A percentile compares a stretch with the other conserved stretches of the same genome.
Evolutionary conservation across 768 basidiomycete genomes (phyloP).

Genomic region (Favolaschia claudopus): DNA sequence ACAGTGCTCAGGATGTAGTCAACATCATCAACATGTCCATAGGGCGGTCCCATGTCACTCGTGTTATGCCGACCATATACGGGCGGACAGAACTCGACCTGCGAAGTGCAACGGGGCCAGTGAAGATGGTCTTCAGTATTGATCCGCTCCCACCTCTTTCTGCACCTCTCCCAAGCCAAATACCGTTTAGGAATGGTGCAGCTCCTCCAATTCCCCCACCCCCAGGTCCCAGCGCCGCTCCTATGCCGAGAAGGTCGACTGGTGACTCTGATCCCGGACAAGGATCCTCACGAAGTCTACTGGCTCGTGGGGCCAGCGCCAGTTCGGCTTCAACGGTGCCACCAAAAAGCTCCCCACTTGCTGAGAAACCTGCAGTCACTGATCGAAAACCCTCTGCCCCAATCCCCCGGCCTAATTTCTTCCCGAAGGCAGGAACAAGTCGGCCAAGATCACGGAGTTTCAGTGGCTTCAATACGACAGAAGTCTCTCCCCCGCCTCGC

Average conservation of each 20-base stretch:
- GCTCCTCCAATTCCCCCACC: conserved; percentile 21
- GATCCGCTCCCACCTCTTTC: conserved; percentile 46
- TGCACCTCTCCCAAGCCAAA: conserved; percentile 19
- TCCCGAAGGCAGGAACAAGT: conserved; percentile 57
- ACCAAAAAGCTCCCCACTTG: conserved; percentile 20
- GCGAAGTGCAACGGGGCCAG: conserved; percentile 48
- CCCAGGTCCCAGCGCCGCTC: not conserved
- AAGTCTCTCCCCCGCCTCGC: conserved; percentile 39
- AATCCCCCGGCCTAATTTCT: conserved; percentile 70
- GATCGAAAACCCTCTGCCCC: conserved; percentile 25
- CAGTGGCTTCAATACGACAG: conserved; percentile 66
- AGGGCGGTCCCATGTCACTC: conserved; percentile 22
- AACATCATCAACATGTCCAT: conserved; percentile 25
- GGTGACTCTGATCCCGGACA: conserved; percentile 1
- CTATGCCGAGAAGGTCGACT: conserved; percentile 3
- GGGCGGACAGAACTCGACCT: conserved; percentile 53
- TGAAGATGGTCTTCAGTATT: conserved; percentile 53
- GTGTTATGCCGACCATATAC: conserved; percentile 49
- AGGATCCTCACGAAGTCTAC: conserved; percentile 1
- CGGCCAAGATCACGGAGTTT: conserved; percentile 82
- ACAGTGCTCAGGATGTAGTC: conserved; percentile 18
- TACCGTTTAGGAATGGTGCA: conserved; percentile 25
- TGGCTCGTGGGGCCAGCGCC: not conserved
- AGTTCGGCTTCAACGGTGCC: conserved; percentile 10
- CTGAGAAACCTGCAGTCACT: conserved; percentile 4